A percentile compares a stretch with the other conserved stretches of the same genome.
phyloP scores from a whole-genome alignment of 2,329 filamentous ascomycete genomes.

The Incumbomyces lentus region DNA sequence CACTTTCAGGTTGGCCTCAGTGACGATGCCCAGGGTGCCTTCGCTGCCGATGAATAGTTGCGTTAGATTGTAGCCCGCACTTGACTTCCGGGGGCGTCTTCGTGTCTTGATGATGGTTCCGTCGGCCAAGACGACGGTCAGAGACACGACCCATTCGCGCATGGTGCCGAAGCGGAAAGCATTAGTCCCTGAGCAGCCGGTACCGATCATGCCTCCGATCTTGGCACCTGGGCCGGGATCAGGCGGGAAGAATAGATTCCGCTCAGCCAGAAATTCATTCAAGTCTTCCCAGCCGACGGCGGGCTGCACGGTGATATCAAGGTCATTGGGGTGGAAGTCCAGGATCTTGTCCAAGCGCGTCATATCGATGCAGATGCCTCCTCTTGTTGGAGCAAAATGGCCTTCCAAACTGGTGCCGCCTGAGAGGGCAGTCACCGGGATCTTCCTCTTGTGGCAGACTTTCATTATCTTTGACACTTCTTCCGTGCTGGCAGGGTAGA shows the following conservation, averaged over 20 bases:
- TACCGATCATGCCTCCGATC: conserved; percentile 64
- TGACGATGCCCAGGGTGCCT: conserved; percentile 82
- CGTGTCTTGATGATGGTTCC: conserved; percentile 83
- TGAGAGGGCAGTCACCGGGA: conserved; percentile 78
- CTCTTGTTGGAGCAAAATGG: conserved; percentile 71
- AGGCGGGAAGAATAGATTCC: conserved; percentile 81
- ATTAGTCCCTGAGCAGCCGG: conserved; percentile 61
- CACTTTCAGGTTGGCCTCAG: conserved; percentile 80
- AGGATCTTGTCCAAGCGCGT: conserved; percentile 74
- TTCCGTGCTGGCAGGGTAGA: conserved; percentile 67
- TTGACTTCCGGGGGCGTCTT: conserved; percentile 78
- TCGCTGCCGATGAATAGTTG: conserved; percentile 84
- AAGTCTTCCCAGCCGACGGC: conserved; percentile 79
- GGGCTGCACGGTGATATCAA: conserved; percentile 67
- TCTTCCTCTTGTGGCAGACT: conserved; percentile 66
- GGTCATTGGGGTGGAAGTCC: conserved; percentile 62
- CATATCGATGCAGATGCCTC: conserved; percentile 81
- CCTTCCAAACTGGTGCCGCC: conserved; percentile 86
- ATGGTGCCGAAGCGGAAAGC: conserved; percentile 89
- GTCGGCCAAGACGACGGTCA: conserved; percentile 83
- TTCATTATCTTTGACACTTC: conserved; percentile 84
- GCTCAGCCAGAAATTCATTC: conserved; percentile 62
- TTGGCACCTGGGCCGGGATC: conserved; percentile 84
- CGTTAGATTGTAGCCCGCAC: conserved; percentile 84
- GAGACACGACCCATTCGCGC: conserved; percentile 80